Base-by-base conservation (phyloP, 352 stramenopile genomes). In the Aphanomyces stellatus region DNA sequence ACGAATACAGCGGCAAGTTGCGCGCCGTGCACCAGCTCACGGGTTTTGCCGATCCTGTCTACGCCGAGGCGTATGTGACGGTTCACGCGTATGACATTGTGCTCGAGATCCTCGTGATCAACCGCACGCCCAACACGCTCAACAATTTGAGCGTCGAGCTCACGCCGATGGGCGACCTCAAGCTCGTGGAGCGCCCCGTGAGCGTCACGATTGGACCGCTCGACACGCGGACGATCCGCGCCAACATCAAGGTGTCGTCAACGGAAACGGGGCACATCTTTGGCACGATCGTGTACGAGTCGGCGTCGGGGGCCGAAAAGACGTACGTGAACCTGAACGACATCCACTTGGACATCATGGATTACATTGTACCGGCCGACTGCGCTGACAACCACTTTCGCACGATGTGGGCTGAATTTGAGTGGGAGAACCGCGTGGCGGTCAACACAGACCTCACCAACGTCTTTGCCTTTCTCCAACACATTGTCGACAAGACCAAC, bases 221-320 rank as follows among this genome's bases (percentile, higher is more conserved):
- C 28, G 97, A 99, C 77, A 90, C 98, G 79, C 91, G 92, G 57
- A 98, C 89, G 24, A 98, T 99, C 69, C 88, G 93, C 48, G 95
- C 96, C 27, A 99, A 97, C 73, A 99, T 99, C 78, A 99, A 99
- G 86, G 97, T 99, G n/a, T 98, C 94, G 53, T 99, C 93, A 56
- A 99, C 98, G n/a, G 98, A 99, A 79, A 99, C 97, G 22, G 97
- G 98, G 17, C 96, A 99, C 79, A 99, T 99, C 69, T 99, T 99
- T 78, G 98, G 98, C 64, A 99, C 95, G 43, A 99, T 99, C 76
- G 95, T 99, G 37, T 99, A 99, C 76, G 95, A 98, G 73, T 98
- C 98, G 69, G 90, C 93, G 33, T 94, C 82, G 42, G 84, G 85
- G 25, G 95, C 96, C 59, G 95, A 99, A 71, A 98, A 99, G 76